phyloP scores from a whole-genome alignment of 2,329 filamentous ascomycete species.

The Alternaria angustiovoidea region DNA sequence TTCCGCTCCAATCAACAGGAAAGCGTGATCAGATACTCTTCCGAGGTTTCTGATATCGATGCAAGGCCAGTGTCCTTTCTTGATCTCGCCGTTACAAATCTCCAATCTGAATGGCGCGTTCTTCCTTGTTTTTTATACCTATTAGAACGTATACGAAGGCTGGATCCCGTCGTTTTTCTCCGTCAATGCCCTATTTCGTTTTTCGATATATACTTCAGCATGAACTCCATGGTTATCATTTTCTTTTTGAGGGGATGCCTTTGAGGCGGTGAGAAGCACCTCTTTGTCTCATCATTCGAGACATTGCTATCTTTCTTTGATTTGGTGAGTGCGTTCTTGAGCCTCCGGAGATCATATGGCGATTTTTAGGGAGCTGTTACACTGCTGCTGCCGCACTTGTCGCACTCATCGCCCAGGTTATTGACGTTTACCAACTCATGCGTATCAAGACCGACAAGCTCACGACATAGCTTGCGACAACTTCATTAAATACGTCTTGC shows the following conservation, averaged over 20 bases:
- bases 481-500: no score
- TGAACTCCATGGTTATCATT: no score
- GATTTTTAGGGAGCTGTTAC: not conserved
- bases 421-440: not conserved
- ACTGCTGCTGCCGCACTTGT: not conserved
- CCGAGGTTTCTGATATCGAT: not conserved
- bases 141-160: not conserved
- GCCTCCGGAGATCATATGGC: not conserved
- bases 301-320: no score
- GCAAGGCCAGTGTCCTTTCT: not conserved
- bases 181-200: no score
- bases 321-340: no score
- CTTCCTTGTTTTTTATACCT: not conserved
- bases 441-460: not conserved
- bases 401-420: not conserved
- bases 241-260: no score
- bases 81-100: not conserved
- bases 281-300: no score
- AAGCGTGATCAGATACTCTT: not conserved
- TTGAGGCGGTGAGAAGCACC: no score
- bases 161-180: not conserved
- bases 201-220: no score
- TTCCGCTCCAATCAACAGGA: not conserved
- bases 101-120: not conserved
- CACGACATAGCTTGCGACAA: no score